Base-by-base conservation (phyloP, 805 yeast species). In the Wickerhamomyces chaumierensis region DNA sequence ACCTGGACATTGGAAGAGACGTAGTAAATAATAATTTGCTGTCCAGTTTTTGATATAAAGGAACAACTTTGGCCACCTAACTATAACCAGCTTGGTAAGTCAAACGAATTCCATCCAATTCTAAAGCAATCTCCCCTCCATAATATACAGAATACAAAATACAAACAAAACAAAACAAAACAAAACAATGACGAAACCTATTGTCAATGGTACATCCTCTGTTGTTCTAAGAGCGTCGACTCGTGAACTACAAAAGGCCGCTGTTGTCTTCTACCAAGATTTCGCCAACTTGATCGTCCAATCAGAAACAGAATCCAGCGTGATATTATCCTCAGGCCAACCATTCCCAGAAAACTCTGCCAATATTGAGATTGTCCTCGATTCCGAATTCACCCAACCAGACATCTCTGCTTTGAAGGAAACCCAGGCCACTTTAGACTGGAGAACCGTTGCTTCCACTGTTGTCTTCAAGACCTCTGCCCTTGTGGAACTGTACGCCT, bases 151-250 rank as follows among this genome's bases (percentile, higher is more conserved):
- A 25, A 25, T 14, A 11, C 4, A 25, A 9, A 4, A 7, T 8
- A 7, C 29, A 25, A 25, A 25, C 29, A 25, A 13, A 9, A 8
- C 4, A 25, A 9, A 9, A 25, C 29, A 4, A 25, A 25, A 25
- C 29, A 25, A 25, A 25, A n/a, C 29, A 25, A 33, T 40, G 13
- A 19, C 37, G 11, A 42, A 40, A 18, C 55, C 78, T 15, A 53
- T 75, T 37, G 70, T 77, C 41, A 76, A 75, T 51, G 82, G 81
- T 16, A 65, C 73, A 18, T 66, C 81, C 18, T 67, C 65, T 52
- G 63, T 73, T 41, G 60, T 68, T 15, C 58, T 75, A 33, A 65
- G 65, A 45, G 84, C 88, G 11, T 63, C 75, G 15, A 67, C 68
- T 39, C 52, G 56, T 19, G 54, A 53, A 14, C 54, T 72, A 29